phyloP scores from a whole-genome alignment of 805 yeast species.

The Hanseniaspora osmophila region DNA sequence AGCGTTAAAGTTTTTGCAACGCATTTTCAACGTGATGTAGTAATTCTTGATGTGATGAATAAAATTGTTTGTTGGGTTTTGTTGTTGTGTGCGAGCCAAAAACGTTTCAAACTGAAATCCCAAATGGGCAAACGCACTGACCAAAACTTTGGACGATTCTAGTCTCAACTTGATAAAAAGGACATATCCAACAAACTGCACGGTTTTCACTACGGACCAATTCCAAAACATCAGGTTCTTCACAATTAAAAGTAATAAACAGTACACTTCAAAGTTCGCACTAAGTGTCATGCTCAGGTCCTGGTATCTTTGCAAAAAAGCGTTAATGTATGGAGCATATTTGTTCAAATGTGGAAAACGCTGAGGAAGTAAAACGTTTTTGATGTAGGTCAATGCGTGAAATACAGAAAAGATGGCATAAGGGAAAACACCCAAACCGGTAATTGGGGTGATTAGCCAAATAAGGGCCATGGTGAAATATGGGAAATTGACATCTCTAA shows the following conservation, averaged over 20 bases:
- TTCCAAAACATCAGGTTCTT: neutral
- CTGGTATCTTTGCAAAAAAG: constrained; percentile 38
- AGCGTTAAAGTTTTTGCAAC: neutral
- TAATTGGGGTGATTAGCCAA: constrained; percentile 39
- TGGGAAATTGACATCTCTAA: constrained; percentile 57
- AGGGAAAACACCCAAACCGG: constrained; percentile 49
- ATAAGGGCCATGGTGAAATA: constrained; percentile 46
- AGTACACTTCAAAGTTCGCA: constrained; percentile 41
- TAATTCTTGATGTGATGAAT: neutral
- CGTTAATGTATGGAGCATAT: constrained; percentile 20
- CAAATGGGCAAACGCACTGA: neutral
- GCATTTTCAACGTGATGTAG: neutral
- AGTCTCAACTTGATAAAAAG: neutral
- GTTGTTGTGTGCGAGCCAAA: neutral
- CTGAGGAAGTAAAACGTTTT: constrained; percentile 53
- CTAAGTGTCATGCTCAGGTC: constrained; percentile 45
- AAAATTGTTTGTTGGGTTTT: neutral
- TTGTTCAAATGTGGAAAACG: constrained; percentile 23
- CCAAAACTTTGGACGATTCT: neutral
- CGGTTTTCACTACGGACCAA: neutral
- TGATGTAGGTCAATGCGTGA: constrained; percentile 63
- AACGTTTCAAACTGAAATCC: neutral
- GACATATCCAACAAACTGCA: neutral
- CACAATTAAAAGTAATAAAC: constrained; percentile 14
- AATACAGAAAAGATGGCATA: constrained; percentile 66